Conservation (phyloP, 2,329 filamentous ascomycete genomes). For the Aspergillus pseudotamarii region DNA sequence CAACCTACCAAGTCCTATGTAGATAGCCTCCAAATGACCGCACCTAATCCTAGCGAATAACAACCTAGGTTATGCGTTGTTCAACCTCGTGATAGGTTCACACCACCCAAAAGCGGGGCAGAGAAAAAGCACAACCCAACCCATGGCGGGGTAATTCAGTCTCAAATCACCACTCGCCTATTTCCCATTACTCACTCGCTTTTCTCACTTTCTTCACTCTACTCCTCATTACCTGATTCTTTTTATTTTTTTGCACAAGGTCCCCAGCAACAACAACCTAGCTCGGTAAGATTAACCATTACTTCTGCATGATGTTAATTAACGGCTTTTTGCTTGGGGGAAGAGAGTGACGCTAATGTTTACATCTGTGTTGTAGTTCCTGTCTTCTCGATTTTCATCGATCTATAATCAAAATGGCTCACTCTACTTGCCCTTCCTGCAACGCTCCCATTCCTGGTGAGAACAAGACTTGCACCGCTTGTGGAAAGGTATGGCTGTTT, state of each 20-base stretch:
- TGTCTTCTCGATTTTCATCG: not conserved
- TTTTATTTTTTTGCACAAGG: not conserved
- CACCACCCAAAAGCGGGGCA: constrained; percentile 3
- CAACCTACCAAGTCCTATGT: not conserved
- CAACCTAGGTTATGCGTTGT: not conserved
- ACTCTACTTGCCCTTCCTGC: constrained; percentile 31
- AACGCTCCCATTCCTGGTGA: constrained; percentile 27
- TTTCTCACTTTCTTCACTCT: not conserved
- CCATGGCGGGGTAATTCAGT: not conserved
- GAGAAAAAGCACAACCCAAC: not conserved
- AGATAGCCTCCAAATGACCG: not conserved
- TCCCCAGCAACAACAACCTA: not conserved
- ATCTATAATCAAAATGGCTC: constrained; percentile 22
- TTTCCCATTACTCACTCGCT: not conserved
- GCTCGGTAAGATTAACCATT: not conserved
- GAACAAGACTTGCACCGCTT: constrained; percentile 32
- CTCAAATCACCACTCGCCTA: not conserved
- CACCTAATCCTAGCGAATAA: too few species aligned
- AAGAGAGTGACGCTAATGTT: not conserved
- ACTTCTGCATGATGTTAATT: not conserved
- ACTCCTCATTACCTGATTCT: not conserved
- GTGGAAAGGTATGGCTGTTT: constrained; percentile 27
- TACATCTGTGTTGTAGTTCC: not conserved
- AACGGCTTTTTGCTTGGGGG: not conserved
- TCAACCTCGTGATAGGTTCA: not conserved